Evolutionary conservation across 2,329 filamentous ascomycete species (phyloP), one percentile per base, ranked within the genome.

Genomic region (Pleoardoris graminearum): DNA sequence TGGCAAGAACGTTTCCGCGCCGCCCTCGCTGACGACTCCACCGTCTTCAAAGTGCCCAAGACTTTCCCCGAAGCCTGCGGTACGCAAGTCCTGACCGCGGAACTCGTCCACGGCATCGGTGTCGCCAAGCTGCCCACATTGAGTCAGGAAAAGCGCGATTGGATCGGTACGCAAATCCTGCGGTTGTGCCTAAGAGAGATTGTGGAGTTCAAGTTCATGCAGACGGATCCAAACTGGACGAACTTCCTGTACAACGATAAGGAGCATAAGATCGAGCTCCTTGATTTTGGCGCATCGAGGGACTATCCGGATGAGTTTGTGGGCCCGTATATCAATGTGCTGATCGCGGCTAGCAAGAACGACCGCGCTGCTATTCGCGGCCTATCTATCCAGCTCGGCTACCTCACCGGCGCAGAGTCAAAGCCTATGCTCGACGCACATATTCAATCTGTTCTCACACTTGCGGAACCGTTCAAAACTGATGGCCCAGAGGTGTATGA

Each of bases 181-280:
- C 89, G 91, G 3, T 85, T 99, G 10, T 97, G 91, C 70, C 82
- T 97, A 33, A 87, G 92, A 53, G 94, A 97, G 76, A 93, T 97
- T 63, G 87, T 87, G 59, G 91, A 96, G 74, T 97, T 97, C 83
- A 86, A 82, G 55, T 97, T 96, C 78, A 99, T 99, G 94, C 94
- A 99, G 77, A 99, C 94, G 4, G 94, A 99, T 70, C 94, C 94
- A 35, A 99, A 99, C 79, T 99, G 94, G 94, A 97, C 93, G 29
- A 99, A 99, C 75, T 99, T 99, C 74, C 81, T 97, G 17, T 99
- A 91, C 80, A 94, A 97, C 65, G 78, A 85, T 1, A 64, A 78
- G 17, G 85, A 81, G 3, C 78, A 85, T 63, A 88, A 85, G 67
- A 86, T 99, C 12, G 92, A 96, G 73, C 83, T 99, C 1, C 85